phyloP scores from a whole-genome alignment of 1,139 yeast genomes.

The Tardiomyces digboiensis region DNA sequence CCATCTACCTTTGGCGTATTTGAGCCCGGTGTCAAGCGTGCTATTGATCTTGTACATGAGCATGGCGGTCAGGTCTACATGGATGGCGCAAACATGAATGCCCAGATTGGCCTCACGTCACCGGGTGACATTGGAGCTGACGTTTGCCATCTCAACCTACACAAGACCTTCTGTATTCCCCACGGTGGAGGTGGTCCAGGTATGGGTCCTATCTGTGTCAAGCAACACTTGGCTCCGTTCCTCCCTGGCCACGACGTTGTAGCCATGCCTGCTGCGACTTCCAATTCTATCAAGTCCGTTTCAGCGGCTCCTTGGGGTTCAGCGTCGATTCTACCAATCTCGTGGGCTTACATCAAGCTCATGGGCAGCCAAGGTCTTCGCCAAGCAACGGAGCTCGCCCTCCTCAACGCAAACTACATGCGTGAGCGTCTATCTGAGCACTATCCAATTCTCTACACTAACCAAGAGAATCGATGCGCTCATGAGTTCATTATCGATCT shows the following conservation, averaged over 20 bases:
- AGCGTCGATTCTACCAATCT: conserved; percentile 86
- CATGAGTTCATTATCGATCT: conserved; percentile 94
- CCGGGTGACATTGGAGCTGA: conserved; percentile 99
- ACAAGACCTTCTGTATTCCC: conserved; percentile 95
- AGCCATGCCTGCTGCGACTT: conserved; percentile 38
- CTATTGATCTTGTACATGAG: conserved; percentile 73
- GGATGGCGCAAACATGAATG: conserved; percentile 99
- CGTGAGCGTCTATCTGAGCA: conserved; percentile 61
- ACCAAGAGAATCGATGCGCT: conserved; percentile 72
- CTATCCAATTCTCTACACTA: conserved; percentile 68
- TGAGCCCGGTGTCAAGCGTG: conserved; percentile 83
- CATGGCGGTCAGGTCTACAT: conserved; percentile 94
- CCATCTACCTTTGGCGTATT: conserved; percentile 96
- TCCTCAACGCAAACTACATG: conserved; percentile 95
- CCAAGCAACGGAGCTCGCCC: conserved; percentile 78
- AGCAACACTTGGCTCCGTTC: conserved; percentile 68
- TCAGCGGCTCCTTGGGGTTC: conserved; percentile 96
- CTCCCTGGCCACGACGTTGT: conserved; percentile 71
- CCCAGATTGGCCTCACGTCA: conserved; percentile 94
- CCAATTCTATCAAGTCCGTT: conserved; percentile 51
- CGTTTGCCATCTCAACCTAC: conserved; percentile 93
- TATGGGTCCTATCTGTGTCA: conserved; percentile 96
- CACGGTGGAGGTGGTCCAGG: conserved; percentile 99
- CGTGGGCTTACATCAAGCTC: conserved; percentile 91
- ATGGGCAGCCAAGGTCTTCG: conserved; percentile 83